Conservation (phyloP, 2,329 filamentous ascomycete genomes). For the Cladophialophora bantiana region DNA sequence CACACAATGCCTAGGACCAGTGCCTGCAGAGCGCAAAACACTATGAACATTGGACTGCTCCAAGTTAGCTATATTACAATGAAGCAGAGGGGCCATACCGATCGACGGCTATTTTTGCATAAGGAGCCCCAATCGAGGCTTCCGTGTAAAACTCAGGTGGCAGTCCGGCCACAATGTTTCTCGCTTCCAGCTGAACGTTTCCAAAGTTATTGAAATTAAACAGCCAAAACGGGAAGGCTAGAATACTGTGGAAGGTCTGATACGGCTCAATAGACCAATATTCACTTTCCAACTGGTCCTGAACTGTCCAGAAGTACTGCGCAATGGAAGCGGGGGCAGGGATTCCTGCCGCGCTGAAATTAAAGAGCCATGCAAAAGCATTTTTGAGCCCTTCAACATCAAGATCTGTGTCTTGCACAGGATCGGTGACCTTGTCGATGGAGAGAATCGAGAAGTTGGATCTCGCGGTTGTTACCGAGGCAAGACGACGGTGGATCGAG, state of each 20-base stretch:
- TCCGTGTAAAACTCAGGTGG: neutral
- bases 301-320: slow-evolving; percentile 8
- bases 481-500: neutral
- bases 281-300: slow-evolving; percentile 12
- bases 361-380: slow-evolving; percentile 3
- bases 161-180: neutral
- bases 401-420: neutral
- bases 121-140: neutral
- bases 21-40: neutral
- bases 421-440: neutral
- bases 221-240: slow-evolving; percentile 9
- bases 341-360: slow-evolving; percentile 12
- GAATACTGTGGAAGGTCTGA: slow-evolving; percentile 5
- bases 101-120: neutral
- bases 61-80: no score
- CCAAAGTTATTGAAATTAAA: slow-evolving; percentile 9
- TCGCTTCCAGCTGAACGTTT: neutral
- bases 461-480: neutral
- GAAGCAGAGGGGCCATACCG: neutral
- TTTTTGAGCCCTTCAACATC: neutral
- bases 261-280: slow-evolving; percentile 10
- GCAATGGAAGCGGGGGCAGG: slow-evolving; percentile 6
- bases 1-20: neutral
- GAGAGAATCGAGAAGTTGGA: neutral
- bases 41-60: neutral